A percentile compares a stretch with the other conserved stretches of the same genome.
These are phyloP conservation scores for Coemansia sp. DNA, from an alignment of 192 early-diverging fungal genomes.

Conservation along the genomic window DNA sequence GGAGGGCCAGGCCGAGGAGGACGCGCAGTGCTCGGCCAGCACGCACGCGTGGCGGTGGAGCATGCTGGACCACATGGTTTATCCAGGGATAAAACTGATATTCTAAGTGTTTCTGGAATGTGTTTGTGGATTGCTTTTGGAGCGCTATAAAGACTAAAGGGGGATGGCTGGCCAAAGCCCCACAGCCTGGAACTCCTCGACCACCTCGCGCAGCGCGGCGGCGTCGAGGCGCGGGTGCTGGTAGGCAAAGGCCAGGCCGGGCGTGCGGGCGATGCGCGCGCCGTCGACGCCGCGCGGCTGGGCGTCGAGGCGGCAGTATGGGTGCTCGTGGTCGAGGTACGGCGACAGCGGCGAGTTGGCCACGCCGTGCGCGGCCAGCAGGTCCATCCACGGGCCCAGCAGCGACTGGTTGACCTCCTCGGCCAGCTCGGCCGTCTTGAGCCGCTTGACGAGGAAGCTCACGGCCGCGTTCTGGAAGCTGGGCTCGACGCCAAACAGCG, in stretches of 20 bases:
- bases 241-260: constrained; percentile 69
- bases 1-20: neutral
- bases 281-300: constrained; percentile 84
- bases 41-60: constrained; percentile 22
- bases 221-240: constrained; percentile 67
- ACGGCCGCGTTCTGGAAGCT: constrained; percentile 42
- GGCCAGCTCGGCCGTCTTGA: constrained; percentile 82
- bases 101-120: too few relatives aligned
- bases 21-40: constrained; percentile 32
- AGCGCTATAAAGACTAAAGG: neutral
- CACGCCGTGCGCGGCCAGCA: constrained; percentile 73
- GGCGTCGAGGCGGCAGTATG: constrained; percentile 68
- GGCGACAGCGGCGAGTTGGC: constrained; percentile 88
- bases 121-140: neutral
- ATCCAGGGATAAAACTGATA: constrained; percentile 23
- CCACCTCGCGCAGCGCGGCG: constrained; percentile 67
- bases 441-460: constrained; percentile 52
- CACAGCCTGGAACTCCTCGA: constrained; percentile 79
- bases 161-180: constrained; percentile 78
- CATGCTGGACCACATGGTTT: constrained; percentile 32
- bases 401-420: constrained; percentile 96
- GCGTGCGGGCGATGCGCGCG: constrained; percentile 69
- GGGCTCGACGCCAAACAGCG: constrained; percentile 28
- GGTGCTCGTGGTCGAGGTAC: constrained; percentile 90
- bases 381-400: constrained; percentile 88